Percentiles rank a stretch among this genome's conserved stretches.
Evolutionary conservation across 164 flowering plant genomes (phyloP).

Genomic region (Kingdonia uniflora): DNA sequence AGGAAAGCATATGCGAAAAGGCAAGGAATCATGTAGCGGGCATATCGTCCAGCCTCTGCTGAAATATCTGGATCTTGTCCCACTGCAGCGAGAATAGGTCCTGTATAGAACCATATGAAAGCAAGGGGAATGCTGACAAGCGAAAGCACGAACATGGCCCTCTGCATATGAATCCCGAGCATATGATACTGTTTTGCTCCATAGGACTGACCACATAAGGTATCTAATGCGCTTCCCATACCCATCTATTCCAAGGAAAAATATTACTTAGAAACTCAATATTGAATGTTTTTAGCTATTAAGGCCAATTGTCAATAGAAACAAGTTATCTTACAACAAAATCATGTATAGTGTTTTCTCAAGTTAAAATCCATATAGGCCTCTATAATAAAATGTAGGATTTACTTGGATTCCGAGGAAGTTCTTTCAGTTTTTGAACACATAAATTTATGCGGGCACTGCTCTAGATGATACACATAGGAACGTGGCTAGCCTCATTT

Average conservation of each 20-base stretch:
- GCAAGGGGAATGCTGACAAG: conserved; percentile 25
- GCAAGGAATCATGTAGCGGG: conserved; percentile 26
- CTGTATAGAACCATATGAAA: conserved; percentile 22
- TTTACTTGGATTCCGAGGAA: too few species aligned
- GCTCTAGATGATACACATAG: too few species aligned
- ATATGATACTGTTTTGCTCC: conserved; percentile 29
- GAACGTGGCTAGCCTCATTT: too few species aligned
- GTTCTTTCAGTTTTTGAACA: too few species aligned
- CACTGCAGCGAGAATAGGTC: conserved; percentile 12
- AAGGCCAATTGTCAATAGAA: too few species aligned
- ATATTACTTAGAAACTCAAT: neutral
- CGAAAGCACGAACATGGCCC: conserved; percentile 20
- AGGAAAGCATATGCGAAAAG: conserved; percentile 25
- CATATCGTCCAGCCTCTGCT: conserved; percentile 23
- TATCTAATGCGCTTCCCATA: conserved; percentile 30
- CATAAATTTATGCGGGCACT: too few species aligned
- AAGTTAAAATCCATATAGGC: too few species aligned
- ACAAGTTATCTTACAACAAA: too few species aligned
- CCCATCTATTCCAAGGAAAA: conserved; percentile 15
- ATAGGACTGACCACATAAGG: conserved; percentile 32
- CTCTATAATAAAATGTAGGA: too few species aligned
- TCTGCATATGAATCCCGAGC: conserved; percentile 28
- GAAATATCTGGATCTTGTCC: conserved; percentile 28
- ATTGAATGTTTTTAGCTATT: too few species aligned
- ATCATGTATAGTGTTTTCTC: too few species aligned